A percentile compares a stretch with the other conserved stretches of the same genome.
These are phyloP conservation scores for Mycosphaerella arachidis DNA, from an alignment of 2,329 filamentous ascomycete species.

Conservation along the genomic window DNA sequence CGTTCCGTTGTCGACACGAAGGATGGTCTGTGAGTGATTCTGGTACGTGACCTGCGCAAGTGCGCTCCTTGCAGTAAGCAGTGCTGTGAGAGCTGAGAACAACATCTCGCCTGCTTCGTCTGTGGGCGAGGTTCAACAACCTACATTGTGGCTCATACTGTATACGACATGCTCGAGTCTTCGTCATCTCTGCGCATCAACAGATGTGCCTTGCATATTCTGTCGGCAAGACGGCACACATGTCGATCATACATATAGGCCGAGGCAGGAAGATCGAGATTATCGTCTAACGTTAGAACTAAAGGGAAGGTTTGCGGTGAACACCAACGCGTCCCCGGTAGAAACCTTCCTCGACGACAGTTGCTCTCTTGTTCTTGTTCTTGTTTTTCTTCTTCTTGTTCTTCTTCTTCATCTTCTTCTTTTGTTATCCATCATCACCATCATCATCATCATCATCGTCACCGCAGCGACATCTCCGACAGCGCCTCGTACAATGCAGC, in stretches of 20 bases:
- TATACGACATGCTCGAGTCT: neutral
- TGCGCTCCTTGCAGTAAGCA: slow-evolving; percentile 13
- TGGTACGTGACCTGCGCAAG: slow-evolving; percentile 25
- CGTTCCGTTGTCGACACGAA: slow-evolving; percentile 46
- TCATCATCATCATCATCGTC: no score
- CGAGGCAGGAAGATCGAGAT: no score
- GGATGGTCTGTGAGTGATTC: slow-evolving; percentile 30
- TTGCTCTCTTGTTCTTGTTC: no score
- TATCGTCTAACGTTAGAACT: no score
- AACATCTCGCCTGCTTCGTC: slow-evolving; percentile 1
- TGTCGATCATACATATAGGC: neutral
- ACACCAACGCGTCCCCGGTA: no score
- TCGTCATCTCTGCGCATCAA: neutral
- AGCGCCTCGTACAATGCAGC: no score
- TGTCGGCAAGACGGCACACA: neutral
- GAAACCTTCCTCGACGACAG: no score
- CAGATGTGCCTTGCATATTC: neutral
- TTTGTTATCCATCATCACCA: no score
- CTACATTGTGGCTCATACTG: neutral
- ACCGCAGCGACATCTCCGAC: no score
- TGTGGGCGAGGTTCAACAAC: neutral
- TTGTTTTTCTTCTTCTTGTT: no score
- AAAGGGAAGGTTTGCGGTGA: neutral
- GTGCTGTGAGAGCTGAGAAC: neutral
- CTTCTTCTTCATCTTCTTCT: no score